phyloP scores from a whole-genome alignment of 352 stramenopile species.

The Phytophthora chlamydospora region DNA sequence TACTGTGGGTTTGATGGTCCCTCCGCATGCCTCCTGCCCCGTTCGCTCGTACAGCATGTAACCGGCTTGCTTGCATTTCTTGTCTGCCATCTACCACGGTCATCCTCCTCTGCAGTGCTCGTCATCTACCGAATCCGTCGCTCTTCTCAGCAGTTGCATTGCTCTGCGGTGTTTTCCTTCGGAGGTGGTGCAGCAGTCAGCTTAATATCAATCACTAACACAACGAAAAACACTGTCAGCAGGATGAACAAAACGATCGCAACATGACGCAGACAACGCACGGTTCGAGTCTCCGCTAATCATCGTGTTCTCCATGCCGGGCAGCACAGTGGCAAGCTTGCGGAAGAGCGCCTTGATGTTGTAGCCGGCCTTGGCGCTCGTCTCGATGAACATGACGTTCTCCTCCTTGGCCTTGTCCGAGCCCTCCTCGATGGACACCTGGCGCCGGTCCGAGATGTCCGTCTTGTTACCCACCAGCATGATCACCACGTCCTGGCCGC shows the following conservation, averaged over 20 bases:
- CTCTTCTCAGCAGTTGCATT: slow-evolving; percentile 71
- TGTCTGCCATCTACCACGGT: slow-evolving; percentile 24
- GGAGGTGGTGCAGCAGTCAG: slow-evolving; percentile 78
- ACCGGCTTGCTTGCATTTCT: slow-evolving; percentile 28
- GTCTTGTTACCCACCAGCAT: slow-evolving; percentile 99
- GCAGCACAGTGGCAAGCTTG: slow-evolving; percentile 98
- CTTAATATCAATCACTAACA: slow-evolving; percentile 89
- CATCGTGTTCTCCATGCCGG: slow-evolving; percentile 93
- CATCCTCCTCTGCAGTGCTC: slow-evolving; percentile 9
- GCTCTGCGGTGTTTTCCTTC: slow-evolving; percentile 74
- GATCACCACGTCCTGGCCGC: slow-evolving; percentile 99
- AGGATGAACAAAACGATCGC: neutral
- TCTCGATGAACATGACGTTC: slow-evolving; percentile 99
- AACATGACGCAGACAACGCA: slow-evolving; percentile 38
- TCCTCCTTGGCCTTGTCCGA: slow-evolving; percentile 98
- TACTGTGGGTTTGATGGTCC: slow-evolving; percentile 17
- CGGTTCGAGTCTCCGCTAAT: slow-evolving; percentile 89
- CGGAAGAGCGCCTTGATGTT: slow-evolving; percentile 99
- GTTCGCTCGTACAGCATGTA: slow-evolving; percentile 19
- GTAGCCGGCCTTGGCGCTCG: slow-evolving; percentile 97
- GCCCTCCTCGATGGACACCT: slow-evolving; percentile 98
- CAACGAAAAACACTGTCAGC: slow-evolving; percentile 10
- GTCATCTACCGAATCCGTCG: slow-evolving; percentile 21
- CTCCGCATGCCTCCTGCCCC: slow-evolving; percentile 12
- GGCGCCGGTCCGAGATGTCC: slow-evolving; percentile 97